These are phyloP conservation scores for Urtica urens DNA, from an alignment of 306 rosid species.

Conservation along the genomic window DNA sequence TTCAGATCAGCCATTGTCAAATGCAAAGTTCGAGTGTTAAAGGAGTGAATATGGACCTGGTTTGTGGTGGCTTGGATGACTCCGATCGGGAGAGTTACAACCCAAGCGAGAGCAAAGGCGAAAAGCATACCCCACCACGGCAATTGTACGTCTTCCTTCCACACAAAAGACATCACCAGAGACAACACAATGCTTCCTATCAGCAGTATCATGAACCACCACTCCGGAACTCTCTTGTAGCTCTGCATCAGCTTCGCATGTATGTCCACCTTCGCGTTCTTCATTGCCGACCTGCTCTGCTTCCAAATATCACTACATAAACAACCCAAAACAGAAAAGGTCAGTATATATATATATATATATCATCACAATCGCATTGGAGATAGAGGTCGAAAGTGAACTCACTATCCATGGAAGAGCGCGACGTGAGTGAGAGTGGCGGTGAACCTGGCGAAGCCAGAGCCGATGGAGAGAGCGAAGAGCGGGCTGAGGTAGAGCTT, in stretches of 20 bases:
- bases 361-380: background rate
- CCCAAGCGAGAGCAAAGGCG: slow-evolving; percentile 68
- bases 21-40: background rate
- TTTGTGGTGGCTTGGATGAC: slow-evolving; percentile 98
- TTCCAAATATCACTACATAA: slow-evolving; percentile 56
- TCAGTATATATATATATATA: no score
- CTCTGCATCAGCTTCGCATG: slow-evolving; percentile 78
- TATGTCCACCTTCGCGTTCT: slow-evolving; percentile 53
- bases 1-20: slow-evolving; percentile 3
- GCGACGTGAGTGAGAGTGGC: slow-evolving; percentile 96
- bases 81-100: slow-evolving; percentile 95
- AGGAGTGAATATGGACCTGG: slow-evolving; percentile 37
- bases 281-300: slow-evolving; percentile 72
- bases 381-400: background rate
- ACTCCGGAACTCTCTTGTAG: slow-evolving; percentile 85
- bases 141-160: slow-evolving; percentile 73
- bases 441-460: slow-evolving; percentile 88
- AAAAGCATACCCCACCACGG: slow-evolving; percentile 99
- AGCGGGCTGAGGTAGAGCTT: slow-evolving; percentile 96
- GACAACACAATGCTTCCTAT: slow-evolving; percentile 57
- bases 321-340: background rate
- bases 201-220: slow-evolving; percentile 81
- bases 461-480: slow-evolving; percentile 88
- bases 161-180: slow-evolving; percentile 53
- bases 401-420: slow-evolving; percentile 77